These are phyloP conservation scores for Alternaria gaisen DNA, from an alignment of 2,329 filamentous ascomycete genomes.

Conservation along the genomic window DNA sequence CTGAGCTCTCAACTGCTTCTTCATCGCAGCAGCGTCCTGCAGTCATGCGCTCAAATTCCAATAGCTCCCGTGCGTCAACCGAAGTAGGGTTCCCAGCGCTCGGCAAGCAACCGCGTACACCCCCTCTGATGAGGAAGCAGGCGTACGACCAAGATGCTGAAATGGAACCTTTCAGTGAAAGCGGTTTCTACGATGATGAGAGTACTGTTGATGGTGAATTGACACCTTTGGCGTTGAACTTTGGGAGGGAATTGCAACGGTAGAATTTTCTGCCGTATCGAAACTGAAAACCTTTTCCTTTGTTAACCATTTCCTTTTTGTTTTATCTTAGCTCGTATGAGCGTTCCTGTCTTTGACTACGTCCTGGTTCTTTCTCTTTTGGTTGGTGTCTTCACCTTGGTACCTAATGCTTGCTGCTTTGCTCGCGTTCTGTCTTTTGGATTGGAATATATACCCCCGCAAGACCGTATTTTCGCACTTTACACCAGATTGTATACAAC, in stretches of 20 bases:
- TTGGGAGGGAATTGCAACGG: slow-evolving; percentile 39
- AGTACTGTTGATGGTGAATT: slow-evolving; percentile 56
- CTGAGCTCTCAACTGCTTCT: slow-evolving; percentile 54
- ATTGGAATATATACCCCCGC: slow-evolving; percentile 9
- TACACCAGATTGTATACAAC: slow-evolving; percentile 4
- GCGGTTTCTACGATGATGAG: slow-evolving; percentile 60
- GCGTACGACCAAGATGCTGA: slow-evolving; percentile 69
- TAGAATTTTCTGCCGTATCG: background rate
- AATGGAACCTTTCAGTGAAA: slow-evolving; percentile 57
- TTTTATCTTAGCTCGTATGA: background rate
- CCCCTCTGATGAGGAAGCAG: slow-evolving; percentile 64
- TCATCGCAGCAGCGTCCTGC: slow-evolving; percentile 30
- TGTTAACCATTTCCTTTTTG: slow-evolving; percentile 6
- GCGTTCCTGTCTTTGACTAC: slow-evolving; percentile 8
- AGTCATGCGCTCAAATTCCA: slow-evolving; percentile 38
- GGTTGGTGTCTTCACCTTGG: background rate
- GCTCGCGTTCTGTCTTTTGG: background rate
- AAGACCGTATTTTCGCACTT: background rate
- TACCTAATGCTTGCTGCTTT: slow-evolving; percentile 28
- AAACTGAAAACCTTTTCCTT: slow-evolving; percentile 12
- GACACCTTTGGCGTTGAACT: slow-evolving; percentile 46
- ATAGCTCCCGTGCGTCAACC: slow-evolving; percentile 39
- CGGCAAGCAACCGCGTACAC: slow-evolving; percentile 55
- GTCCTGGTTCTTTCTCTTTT: background rate
- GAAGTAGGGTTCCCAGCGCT: slow-evolving; percentile 45